A percentile compares a stretch with the other conserved stretches of the same genome.
These are phyloP conservation scores for Russula brevipes DNA, from an alignment of 768 basidiomycete genomes.

Conservation along the genomic window DNA sequence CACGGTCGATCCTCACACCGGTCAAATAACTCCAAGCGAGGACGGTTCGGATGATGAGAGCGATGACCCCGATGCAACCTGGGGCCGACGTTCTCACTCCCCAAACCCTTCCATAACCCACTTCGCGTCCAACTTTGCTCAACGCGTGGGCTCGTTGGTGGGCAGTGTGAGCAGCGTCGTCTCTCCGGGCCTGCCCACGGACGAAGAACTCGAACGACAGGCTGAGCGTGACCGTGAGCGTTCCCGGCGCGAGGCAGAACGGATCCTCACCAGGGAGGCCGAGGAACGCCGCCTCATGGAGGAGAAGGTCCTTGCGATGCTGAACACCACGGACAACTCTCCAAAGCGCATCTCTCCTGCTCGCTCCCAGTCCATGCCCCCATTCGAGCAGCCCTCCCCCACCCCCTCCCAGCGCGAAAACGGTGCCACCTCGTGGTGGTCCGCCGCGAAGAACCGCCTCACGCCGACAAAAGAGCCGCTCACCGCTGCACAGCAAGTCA, in stretches of 20 bases:
- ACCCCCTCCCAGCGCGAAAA: slow-evolving; percentile 59
- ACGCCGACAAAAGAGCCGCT: slow-evolving; percentile 74
- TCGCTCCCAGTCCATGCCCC: slow-evolving; percentile 48
- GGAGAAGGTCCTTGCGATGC: slow-evolving; percentile 72
- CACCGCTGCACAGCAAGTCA: slow-evolving; percentile 83
- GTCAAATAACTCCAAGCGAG: slow-evolving; percentile 32
- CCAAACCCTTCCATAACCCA: slow-evolving; percentile 67
- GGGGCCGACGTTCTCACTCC: slow-evolving; percentile 49
- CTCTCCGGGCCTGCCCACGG: slow-evolving; percentile 47
- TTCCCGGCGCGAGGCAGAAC: slow-evolving; percentile 72
- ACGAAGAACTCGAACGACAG: slow-evolving; percentile 78
- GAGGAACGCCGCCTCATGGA: slow-evolving; percentile 64
- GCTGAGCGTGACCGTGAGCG: slow-evolving; percentile 71
- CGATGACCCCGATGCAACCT: slow-evolving; percentile 38
- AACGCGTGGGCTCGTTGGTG: slow-evolving; percentile 66
- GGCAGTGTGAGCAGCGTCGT: slow-evolving; percentile 40
- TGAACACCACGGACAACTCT: slow-evolving; percentile 41
- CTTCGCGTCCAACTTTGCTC: slow-evolving; percentile 69
- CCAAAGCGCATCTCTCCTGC: slow-evolving; percentile 53
- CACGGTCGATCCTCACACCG: slow-evolving; percentile 52
- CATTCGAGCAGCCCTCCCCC: slow-evolving; percentile 45
- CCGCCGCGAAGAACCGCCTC: slow-evolving; percentile 64
- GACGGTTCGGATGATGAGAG: slow-evolving; percentile 46
- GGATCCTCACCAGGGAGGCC: slow-evolving; percentile 66
- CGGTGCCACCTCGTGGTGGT: slow-evolving; percentile 52